Evolutionary conservation across 208 protist genomes (phyloP).

Genomic region (Crithidia sp.): DNA sequence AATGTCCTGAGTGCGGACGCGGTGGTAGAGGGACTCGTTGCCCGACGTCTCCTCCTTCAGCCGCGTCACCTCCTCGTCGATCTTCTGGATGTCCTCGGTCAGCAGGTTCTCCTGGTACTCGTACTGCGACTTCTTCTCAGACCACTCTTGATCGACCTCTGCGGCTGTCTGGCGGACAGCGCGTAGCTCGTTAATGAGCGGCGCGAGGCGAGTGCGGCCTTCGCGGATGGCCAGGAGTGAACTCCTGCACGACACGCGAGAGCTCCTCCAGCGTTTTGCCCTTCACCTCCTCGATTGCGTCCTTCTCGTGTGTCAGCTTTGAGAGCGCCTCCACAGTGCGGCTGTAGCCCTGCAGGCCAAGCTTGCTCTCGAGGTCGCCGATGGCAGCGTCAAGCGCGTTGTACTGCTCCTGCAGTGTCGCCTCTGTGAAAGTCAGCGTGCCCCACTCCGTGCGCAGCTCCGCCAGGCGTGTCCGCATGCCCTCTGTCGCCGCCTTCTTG

Average conservation of each 20-base stretch:
- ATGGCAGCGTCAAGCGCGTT: conserved; percentile 74
- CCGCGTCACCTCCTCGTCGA: conserved; percentile 79
- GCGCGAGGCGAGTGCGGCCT: conserved; percentile 80
- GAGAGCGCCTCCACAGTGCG: conserved; percentile 80
- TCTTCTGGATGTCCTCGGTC: conserved; percentile 87
- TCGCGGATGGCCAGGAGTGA: conserved; percentile 87
- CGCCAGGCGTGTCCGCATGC: conserved; percentile 76
- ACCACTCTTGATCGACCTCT: conserved; percentile 89
- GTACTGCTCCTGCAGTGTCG: conserved; percentile 73
- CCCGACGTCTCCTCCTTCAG: conserved; percentile 71
- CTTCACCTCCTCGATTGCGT: conserved; percentile 88
- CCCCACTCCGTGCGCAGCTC: conserved; percentile 90
- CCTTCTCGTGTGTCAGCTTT: conserved; percentile 83
- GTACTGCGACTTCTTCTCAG: conserved; percentile 85
- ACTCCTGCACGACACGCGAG: conserved; percentile 88
- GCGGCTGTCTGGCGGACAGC: conserved; percentile 77
- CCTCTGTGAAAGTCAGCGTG: conserved; percentile 85
- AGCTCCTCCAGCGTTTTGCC: conserved; percentile 91
- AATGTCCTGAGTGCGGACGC: conserved; percentile 62
- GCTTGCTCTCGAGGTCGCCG: conserved; percentile 80
- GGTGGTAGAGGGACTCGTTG: conserved; percentile 91
- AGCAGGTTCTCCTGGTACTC: conserved; percentile 84
- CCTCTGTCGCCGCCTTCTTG: conserved; percentile 86
- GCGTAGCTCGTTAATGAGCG: conserved; percentile 90
- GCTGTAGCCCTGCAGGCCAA: conserved; percentile 89